Evolutionary conservation across 2,329 filamentous ascomycete genomes (phyloP).

Genomic region (Neofusicoccum ribis): DNA sequence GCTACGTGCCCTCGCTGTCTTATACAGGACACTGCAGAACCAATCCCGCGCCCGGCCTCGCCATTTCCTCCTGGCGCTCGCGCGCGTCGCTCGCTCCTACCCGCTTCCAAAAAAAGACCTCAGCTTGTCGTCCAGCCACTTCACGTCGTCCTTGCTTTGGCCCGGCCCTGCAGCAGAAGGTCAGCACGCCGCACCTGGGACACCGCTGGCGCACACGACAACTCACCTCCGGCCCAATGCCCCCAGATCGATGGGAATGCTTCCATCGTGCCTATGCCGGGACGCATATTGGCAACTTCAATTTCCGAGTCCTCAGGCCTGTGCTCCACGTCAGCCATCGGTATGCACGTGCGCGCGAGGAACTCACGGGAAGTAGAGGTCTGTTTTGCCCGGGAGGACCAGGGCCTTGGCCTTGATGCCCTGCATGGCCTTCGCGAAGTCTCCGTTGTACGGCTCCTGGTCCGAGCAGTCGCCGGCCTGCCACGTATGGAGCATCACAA

Average conservation of each 20-base stretch:
- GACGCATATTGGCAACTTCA: slow-evolving; percentile 65
- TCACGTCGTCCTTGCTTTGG: slow-evolving; percentile 67
- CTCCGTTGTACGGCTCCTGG: slow-evolving; percentile 66
- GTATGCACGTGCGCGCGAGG: background rate
- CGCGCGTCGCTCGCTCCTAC: background rate
- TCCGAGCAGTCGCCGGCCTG: slow-evolving; percentile 70
- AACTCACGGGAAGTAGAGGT: slow-evolving; percentile 74
- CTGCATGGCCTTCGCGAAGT: slow-evolving; percentile 63
- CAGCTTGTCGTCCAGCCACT: slow-evolving; percentile 68
- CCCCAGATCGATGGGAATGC: slow-evolving; percentile 66
- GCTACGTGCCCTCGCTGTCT: background rate
- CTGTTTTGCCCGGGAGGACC: slow-evolving; percentile 70
- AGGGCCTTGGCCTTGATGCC: slow-evolving; percentile 71
- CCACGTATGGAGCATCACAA: slow-evolving; percentile 78
- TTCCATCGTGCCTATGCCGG: slow-evolving; percentile 57
- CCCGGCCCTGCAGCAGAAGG: slow-evolving; percentile 58
- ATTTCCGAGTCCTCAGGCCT: slow-evolving; percentile 75
- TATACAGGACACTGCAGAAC: background rate
- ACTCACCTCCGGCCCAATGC: slow-evolving; percentile 55
- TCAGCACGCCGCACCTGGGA: background rate
- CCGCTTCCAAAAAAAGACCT: slow-evolving; percentile 6
- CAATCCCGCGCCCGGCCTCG: background rate
- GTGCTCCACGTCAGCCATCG: slow-evolving; percentile 20
- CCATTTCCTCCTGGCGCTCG: background rate
- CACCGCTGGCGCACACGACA: background rate